These are phyloP conservation scores for Phytophthora rubi DNA, from an alignment of 352 stramenopile genomes.

Conservation along the genomic window DNA sequence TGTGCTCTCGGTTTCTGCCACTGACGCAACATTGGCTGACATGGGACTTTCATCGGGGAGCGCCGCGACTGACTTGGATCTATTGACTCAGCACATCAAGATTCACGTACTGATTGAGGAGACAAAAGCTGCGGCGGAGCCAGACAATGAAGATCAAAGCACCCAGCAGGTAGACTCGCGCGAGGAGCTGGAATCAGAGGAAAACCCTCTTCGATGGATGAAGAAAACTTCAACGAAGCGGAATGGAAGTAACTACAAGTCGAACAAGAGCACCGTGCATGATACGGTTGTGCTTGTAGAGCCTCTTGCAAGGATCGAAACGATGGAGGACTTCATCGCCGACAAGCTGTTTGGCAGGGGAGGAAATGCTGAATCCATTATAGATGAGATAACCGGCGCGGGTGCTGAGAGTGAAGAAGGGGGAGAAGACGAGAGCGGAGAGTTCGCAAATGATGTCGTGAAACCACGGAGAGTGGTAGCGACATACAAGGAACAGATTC, in stretches of 20 bases:
- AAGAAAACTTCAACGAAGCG: constrained; percentile 31
- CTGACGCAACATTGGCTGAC: constrained; percentile 9
- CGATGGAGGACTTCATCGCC: constrained; percentile 78
- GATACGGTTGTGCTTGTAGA: constrained; percentile 81
- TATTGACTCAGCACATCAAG: constrained; percentile 78
- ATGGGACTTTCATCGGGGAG: constrained; percentile 37
- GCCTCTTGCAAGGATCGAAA: constrained; percentile 75
- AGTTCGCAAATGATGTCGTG: constrained; percentile 34
- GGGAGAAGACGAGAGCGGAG: constrained; percentile 31
- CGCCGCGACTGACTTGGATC: constrained; percentile 60
- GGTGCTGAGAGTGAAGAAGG: constrained; percentile 32
- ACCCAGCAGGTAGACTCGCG: constrained; percentile 16
- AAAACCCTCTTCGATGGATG: constrained; percentile 32
- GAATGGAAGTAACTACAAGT: constrained; percentile 36
- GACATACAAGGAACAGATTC: constrained; percentile 41
- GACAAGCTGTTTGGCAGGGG: constrained; percentile 67
- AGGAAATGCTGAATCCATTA: constrained; percentile 28
- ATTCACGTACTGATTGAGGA: constrained; percentile 72
- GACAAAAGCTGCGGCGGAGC: constrained; percentile 21
- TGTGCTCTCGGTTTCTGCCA: constrained; percentile 45
- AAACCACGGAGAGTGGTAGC: constrained; percentile 53
- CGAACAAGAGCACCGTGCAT: constrained; percentile 52
- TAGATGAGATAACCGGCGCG: constrained; percentile 39
- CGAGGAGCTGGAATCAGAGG: constrained; percentile 13
- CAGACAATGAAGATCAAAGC: constrained; percentile 31